phyloP scores from a whole-genome alignment of 148 eudicot species.

The Fallopia convolvulus region DNA sequence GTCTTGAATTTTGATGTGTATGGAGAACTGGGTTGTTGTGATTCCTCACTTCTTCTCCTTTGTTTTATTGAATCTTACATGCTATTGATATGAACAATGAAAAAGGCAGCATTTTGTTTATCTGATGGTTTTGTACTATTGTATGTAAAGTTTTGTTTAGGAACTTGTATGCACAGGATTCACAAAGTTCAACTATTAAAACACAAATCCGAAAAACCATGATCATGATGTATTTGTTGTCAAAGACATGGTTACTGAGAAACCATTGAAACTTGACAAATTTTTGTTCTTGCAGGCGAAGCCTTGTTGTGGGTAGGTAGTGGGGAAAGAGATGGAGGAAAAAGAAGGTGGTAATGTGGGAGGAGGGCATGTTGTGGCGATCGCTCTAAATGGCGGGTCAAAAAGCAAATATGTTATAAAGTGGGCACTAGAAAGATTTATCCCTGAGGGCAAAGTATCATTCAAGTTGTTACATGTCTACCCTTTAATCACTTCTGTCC shows the following conservation, averaged over 20 bases:
- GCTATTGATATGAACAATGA: background rate
- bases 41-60: background rate
- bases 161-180: background rate
- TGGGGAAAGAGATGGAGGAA: conserved; percentile 25
- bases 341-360: conserved; percentile 19
- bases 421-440: conserved; percentile 77
- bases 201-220: background rate
- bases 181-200: background rate
- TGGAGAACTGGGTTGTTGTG: background rate
- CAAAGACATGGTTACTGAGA: background rate
- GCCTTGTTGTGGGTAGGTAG: background rate
- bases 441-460: conserved; percentile 39
- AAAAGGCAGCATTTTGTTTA: background rate
- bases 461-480: conserved; percentile 73
- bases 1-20: background rate
- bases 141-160: background rate
- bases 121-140: background rate
- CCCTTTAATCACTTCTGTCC: conserved; percentile 56
- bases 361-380: conserved; percentile 30
- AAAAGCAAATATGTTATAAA: conserved; percentile 49
- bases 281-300: background rate
- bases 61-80: background rate
- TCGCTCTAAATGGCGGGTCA: conserved; percentile 64
- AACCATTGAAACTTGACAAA: background rate
- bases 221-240: background rate